Base-by-base conservation (phyloP, 202 grass and related monocot genomes). In the Digitaria exilis region DNA sequence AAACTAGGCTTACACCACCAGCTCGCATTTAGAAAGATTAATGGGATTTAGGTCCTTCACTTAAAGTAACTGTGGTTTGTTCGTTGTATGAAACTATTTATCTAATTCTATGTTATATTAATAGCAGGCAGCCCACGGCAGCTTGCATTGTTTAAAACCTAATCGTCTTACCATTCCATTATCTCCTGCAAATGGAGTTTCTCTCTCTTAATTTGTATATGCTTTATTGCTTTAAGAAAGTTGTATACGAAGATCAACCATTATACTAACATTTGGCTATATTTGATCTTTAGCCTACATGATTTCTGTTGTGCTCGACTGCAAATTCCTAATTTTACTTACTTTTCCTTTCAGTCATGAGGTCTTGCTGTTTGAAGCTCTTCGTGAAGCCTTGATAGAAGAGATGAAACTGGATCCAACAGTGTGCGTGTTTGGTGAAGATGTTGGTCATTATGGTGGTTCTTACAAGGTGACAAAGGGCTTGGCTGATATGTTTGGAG, bases 401-500 rank as follows among this genome's bases (percentile, higher is more conserved):
- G 94, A 97, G 79, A 97, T 97, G 94, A 78, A 87, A 10, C 32
- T 73, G 6, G 94, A 97, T 80, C 94, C 91, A 50, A 88, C 80
- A 8, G 94, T 94, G 11, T 97, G 94, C 0, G 87, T 91, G 5
- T 91, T 97, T 65, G 94, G 94, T 80, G 94, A 97, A 80, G 94
- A 97, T 62, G 91, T 97, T 18, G 89, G 91, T 16, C 91, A 93
- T 51, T 97, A 91, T 71, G 94, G 94, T 43, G 94, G 94, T 68
- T 97, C 91, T 22, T 97, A 93, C 84, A 93, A 93, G 84, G 94
- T 97, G 49, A 97, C 94, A 52, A 93, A 86, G 81, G 94, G 87
- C 44, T 89, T 97, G 76, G 86, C 91, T 34, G 76, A 84, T 9
- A 93, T 89, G 79, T 97, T 86, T 54, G 94, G 91, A 65, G 94